Percentiles rank a stretch among this genome's conserved stretches.
These are phyloP conservation scores for Arabidopsis thaliana DNA, from an alignment of 345 rosid genomes.

Conservation along the genomic window TAIR10.1 NC_003070.9:25029001-25029500, in stretches of 20 bases:
- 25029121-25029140: slow-evolving; percentile 53
- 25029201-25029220: slow-evolving; percentile 73
- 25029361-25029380: not conserved
- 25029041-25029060: slow-evolving; percentile 32
- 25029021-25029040: slow-evolving; percentile 52
- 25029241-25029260: slow-evolving; percentile 75
- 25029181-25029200: slow-evolving; percentile 76
- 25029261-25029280: slow-evolving; percentile 50
- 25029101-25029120: slow-evolving; percentile 50
- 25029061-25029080: slow-evolving; percentile 37
- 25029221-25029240: slow-evolving; percentile 77
- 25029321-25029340: slow-evolving; percentile 41
- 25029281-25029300: slow-evolving; percentile 34
- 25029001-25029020: slow-evolving; percentile 86
- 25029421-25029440: slow-evolving; percentile 65
- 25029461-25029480: slow-evolving; percentile 48
- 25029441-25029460: slow-evolving; percentile 57
- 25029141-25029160: slow-evolving; percentile 67
- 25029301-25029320: slow-evolving; percentile 44
- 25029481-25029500: slow-evolving; percentile 50
- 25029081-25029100: slow-evolving; percentile 40
- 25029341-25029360: slow-evolving; percentile 31
- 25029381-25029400: slow-evolving; percentile 49
- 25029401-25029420: slow-evolving; percentile 58
- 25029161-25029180: slow-evolving; percentile 73